These are phyloP conservation scores for Solanum neorickii DNA, from an alignment of 257 asterid species.

Conservation along the genomic window DNA sequence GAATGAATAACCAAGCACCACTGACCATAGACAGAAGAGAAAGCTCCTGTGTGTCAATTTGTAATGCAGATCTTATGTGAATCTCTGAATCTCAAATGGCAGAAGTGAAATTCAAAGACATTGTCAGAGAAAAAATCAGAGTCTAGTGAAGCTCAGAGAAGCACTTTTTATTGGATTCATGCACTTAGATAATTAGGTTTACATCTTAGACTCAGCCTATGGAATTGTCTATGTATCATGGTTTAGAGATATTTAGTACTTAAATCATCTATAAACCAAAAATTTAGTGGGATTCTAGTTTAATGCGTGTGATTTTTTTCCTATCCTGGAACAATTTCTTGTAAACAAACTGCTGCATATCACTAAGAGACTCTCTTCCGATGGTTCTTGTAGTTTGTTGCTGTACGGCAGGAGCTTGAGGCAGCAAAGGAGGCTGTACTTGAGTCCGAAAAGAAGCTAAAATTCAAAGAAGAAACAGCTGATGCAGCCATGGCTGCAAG, in stretches of 20 bases:
- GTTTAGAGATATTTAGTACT: not conserved
- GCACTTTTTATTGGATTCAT: not conserved
- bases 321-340: not conserved
- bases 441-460: constrained; percentile 75
- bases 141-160: not conserved
- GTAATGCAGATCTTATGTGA: not conserved
- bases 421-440: constrained; percentile 67
- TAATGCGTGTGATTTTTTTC: not conserved
- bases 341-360: not conserved
- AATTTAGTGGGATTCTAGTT: not conserved
- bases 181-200: not conserved
- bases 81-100: not conserved
- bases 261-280: not conserved
- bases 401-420: constrained; percentile 67
- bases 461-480: constrained; percentile 90
- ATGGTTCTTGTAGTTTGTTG: constrained; percentile 47
- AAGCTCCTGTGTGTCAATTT: not conserved
- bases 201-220: not conserved
- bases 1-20: not conserved
- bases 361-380: not conserved
- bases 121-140: not conserved
- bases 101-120: not conserved
- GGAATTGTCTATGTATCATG: not conserved
- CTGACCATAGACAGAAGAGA: not conserved
- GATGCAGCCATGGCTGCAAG: constrained; percentile 97